phyloP scores from a whole-genome alignment of 768 basidiomycete genomes.

The Sarcodon aspratus region DNA sequence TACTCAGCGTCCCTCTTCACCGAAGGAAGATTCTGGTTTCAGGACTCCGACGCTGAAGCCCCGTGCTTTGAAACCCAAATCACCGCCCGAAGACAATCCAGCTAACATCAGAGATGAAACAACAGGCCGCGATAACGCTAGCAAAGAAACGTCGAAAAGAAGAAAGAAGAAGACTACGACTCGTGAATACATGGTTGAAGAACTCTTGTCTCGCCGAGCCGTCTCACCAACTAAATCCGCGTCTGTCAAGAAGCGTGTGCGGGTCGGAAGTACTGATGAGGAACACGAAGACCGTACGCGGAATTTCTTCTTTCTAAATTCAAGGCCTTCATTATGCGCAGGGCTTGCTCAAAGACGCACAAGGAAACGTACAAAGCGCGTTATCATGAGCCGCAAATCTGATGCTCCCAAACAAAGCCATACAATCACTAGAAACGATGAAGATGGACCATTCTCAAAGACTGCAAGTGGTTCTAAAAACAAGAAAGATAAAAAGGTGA shows the following conservation, averaged over 20 bases:
- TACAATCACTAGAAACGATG: slow-evolving; percentile 7
- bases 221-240: no score
- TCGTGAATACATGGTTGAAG: neutral
- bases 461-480: slow-evolving; percentile 3
- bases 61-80: slow-evolving; percentile 16
- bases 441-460: slow-evolving; percentile 1
- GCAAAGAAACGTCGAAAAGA: neutral
- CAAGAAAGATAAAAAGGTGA: slow-evolving; percentile 17
- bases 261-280: slow-evolving; percentile 15
- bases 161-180: neutral
- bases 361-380: slow-evolving; percentile 46
- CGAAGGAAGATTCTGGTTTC: slow-evolving; percentile 24
- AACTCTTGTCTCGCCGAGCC: no score
- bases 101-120: neutral
- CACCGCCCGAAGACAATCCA: neutral
- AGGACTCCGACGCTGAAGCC: slow-evolving; percentile 47
- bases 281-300: slow-evolving; percentile 26
- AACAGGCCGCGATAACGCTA: neutral
- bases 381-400: slow-evolving; percentile 30
- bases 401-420: slow-evolving; percentile 1
- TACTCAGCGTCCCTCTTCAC: neutral
- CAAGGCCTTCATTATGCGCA: slow-evolving; percentile 14
- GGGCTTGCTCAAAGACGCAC: slow-evolving; percentile 58
- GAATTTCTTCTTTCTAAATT: neutral
- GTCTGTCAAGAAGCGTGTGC: slow-evolving; percentile 5